Evolutionary conservation across 108 stramenopile genomes (phyloP).

Genomic region (Cylindrotheca closterium): DNA sequence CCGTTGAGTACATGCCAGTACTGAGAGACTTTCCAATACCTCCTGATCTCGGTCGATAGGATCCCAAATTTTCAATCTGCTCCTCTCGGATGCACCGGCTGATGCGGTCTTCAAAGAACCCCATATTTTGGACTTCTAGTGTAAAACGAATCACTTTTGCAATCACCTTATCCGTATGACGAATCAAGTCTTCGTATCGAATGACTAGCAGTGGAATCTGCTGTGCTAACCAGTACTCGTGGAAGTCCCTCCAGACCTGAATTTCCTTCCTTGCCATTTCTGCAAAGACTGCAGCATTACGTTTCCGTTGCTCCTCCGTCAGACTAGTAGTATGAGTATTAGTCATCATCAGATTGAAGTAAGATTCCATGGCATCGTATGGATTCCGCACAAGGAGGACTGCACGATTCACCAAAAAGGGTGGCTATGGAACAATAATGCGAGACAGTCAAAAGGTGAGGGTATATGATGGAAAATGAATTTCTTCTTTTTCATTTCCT

Average conservation of each 20-base stretch:
- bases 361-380: slow-evolving; percentile 92
- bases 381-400: slow-evolving; percentile 92
- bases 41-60: slow-evolving; percentile 69
- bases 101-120: slow-evolving; percentile 57
- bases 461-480: too few relatives aligned
- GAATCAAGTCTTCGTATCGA: slow-evolving; percentile 69
- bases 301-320: slow-evolving; percentile 47
- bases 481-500: too few relatives aligned
- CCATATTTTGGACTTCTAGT: slow-evolving; percentile 60
- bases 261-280: slow-evolving; percentile 69
- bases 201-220: slow-evolving; percentile 59
- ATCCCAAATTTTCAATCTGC: slow-evolving; percentile 59
- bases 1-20: slow-evolving; percentile 47
- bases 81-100: slow-evolving; percentile 55
- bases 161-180: slow-evolving; percentile 54
- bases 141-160: slow-evolving; percentile 51
- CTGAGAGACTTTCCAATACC: slow-evolving; percentile 62
- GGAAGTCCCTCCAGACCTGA: slow-evolving; percentile 62
- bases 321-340: slow-evolving; percentile 75
- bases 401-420: slow-evolving; percentile 52
- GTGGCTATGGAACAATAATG: too few relatives aligned
- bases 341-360: slow-evolving; percentile 92
- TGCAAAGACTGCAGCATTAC: slow-evolving; percentile 43
- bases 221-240: slow-evolving; percentile 59
- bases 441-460: too few relatives aligned